Conservation (phyloP, 2,329 filamentous ascomycete species). For the Penicillium psychrosexuale region DNA sequence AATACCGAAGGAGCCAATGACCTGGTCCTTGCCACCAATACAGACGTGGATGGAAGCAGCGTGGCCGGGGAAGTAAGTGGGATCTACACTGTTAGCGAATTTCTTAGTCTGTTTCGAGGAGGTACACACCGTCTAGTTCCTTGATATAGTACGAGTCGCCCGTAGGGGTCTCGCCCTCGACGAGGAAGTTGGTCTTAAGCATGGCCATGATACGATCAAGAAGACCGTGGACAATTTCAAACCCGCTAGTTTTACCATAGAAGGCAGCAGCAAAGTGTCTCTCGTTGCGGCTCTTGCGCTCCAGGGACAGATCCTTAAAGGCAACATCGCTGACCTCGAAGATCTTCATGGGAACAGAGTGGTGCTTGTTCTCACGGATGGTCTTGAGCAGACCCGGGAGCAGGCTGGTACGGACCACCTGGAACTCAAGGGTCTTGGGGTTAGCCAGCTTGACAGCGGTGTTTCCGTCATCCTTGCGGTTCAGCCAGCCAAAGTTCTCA, state of each 20-base stretch:
- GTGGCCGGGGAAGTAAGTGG: conserved; percentile 88
- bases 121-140: conserved; percentile 68
- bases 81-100: conserved; percentile 50
- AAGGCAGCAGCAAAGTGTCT: conserved; percentile 93
- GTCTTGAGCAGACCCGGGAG: conserved; percentile 89
- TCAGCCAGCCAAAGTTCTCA: conserved; percentile 95
- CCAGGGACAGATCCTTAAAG: conserved; percentile 76
- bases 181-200: conserved; percentile 79
- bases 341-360: conserved; percentile 83
- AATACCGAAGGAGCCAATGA: conserved; percentile 89
- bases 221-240: conserved; percentile 92
- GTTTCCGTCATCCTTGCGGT: conserved; percentile 80
- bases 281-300: conserved; percentile 89
- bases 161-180: conserved; percentile 60
- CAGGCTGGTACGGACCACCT: conserved; percentile 83
- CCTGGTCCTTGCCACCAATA: conserved; percentile 66
- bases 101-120: not conserved
- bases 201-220: conserved; percentile 89
- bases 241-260: conserved; percentile 91
- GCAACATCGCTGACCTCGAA: conserved; percentile 90
- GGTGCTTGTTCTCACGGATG: conserved; percentile 86
- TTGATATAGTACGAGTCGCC: conserved; percentile 84
- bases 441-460: conserved; percentile 84
- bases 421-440: conserved; percentile 89
- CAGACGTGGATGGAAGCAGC: conserved; percentile 80